Base-by-base conservation (phyloP, 2,329 filamentous ascomycete genomes). In the Camillea tinctor region DNA sequence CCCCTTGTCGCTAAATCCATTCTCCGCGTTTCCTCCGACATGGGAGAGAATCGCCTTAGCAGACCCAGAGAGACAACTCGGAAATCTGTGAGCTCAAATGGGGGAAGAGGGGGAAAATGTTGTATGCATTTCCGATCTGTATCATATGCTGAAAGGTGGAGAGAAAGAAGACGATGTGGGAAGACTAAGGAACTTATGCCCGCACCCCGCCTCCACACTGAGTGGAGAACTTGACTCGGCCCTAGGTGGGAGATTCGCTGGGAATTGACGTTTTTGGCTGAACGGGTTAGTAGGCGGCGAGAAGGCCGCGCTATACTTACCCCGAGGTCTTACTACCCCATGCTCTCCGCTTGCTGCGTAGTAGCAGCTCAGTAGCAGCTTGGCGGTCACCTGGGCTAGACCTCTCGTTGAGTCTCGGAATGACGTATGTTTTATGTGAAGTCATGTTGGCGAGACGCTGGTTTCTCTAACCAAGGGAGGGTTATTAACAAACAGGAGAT, bases 181-280 rank as follows among this genome's bases (percentile, higher is more conserved):
- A 19, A 7, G 15, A 24, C 26, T 7, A 30, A 30, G 15, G 17
- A 20, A 7, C 2, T 3, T 19, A 50, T 44, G 36, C 36, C n/a
- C 36, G 40, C 40, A 5, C 11, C n/a, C n/a, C 21, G 17, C 22
- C 19, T 40, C 52, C 24, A 36, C 52, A 7, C 15, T 7, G n/a
- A 44, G 17, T 40, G 26, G 26, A 30, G 44, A 22, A 22, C 23
- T n/a, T n/a, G 17, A 22, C 13, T 24, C 6, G 50, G 52, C 9
- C 9, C 9, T 40, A 6, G 52, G 21, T 20, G 20, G n/a, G 65
- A 63, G 55, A 54, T 54, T 69, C 68, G 68, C 61, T 59, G 59
- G 26, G 63, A 69, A 66, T 65, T 56, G 59, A 60, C 64, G 50
- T 66, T 66, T 61, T 56, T 62, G 60, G 60, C 52, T 52, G 60